Evolutionary conservation across 2,329 filamentous ascomycete genomes (phyloP).

Genomic region (Allantophomopsis lycopodina): DNA sequence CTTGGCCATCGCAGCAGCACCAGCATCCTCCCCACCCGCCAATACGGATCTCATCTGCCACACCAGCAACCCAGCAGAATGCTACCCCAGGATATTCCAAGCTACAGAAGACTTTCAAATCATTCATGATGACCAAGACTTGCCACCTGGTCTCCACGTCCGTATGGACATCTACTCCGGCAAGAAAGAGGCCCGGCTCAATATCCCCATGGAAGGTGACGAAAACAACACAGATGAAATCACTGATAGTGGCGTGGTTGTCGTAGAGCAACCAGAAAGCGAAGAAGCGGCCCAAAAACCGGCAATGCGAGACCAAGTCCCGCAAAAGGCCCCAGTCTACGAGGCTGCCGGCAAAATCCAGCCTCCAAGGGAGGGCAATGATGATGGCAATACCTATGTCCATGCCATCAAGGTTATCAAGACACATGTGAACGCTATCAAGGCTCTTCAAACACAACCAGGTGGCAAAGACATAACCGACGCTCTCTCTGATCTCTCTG

Average conservation of each 20-base stretch:
- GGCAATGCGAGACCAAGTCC: slow-evolving; percentile 22
- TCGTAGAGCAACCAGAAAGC: slow-evolving; percentile 23
- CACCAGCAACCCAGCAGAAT: slow-evolving; percentile 42
- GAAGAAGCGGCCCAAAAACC: slow-evolving; percentile 6
- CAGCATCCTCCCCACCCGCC: slow-evolving; percentile 11
- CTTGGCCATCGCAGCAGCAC: slow-evolving; percentile 10
- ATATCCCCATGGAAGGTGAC: slow-evolving; percentile 36
- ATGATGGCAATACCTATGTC: not conserved
- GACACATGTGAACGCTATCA: slow-evolving; percentile 32
- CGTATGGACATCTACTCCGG: slow-evolving; percentile 52
- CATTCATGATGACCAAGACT: slow-evolving; percentile 48
- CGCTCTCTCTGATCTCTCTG: slow-evolving; percentile 39
- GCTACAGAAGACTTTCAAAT: slow-evolving; percentile 51
- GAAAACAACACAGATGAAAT: slow-evolving; percentile 31
- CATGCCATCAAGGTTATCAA: slow-evolving; percentile 22
- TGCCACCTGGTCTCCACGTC: slow-evolving; percentile 52
- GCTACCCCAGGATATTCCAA: slow-evolving; percentile 51
- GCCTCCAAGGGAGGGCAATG: slow-evolving; percentile 23
- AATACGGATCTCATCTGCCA: slow-evolving; percentile 50
- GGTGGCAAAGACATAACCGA: slow-evolving; percentile 8
- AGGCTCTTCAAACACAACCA: slow-evolving; percentile 30
- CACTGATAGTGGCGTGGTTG: slow-evolving; percentile 35
- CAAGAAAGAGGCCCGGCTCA: slow-evolving; percentile 50
- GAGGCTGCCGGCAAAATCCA: slow-evolving; percentile 43
- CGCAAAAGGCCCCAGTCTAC: slow-evolving; percentile 37